A percentile compares a stretch with the other conserved stretches of the same genome.
Conservation (phyloP, 805 yeast genomes). For the Myxozyma mucilagina region DNA sequence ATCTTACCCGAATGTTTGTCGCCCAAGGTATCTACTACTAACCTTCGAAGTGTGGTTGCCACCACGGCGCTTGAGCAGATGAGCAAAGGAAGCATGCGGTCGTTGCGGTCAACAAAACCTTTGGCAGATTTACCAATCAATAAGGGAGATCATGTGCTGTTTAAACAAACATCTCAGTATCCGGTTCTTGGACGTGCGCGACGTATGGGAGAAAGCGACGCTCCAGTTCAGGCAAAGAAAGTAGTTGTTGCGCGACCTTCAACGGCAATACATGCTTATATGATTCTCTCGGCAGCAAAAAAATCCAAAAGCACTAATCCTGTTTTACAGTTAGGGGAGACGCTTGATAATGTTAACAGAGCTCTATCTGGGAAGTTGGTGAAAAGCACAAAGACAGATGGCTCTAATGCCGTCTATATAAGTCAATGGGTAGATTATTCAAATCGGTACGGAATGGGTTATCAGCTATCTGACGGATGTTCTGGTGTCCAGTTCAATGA, state of each 20-base stretch:
- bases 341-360: conserved; percentile 1
- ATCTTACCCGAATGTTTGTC: conserved; percentile 28
- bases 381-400: neutral
- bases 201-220: conserved; percentile 19
- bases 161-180: neutral
- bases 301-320: neutral
- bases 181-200: conserved; percentile 22
- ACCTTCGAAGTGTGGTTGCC: conserved; percentile 22
- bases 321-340: conserved; percentile 1
- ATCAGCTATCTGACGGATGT: conserved; percentile 84
- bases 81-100: conserved; percentile 12
- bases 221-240: neutral
- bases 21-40: conserved; percentile 19
- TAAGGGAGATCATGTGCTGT: neutral
- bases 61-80: conserved; percentile 14
- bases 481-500: conserved; percentile 90
- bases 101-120: conserved; percentile 13
- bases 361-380: conserved; percentile 2
- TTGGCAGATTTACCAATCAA: conserved; percentile 26
- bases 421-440: conserved; percentile 99
- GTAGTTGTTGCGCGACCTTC: neutral
- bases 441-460: conserved; percentile 91
- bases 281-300: neutral
- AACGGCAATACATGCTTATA: neutral
- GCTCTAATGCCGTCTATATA: conserved; percentile 49